These are phyloP conservation scores for Nakaseomyces nivariensis DNA, from an alignment of 1,139 yeast species.

Conservation along the genomic window DNA sequence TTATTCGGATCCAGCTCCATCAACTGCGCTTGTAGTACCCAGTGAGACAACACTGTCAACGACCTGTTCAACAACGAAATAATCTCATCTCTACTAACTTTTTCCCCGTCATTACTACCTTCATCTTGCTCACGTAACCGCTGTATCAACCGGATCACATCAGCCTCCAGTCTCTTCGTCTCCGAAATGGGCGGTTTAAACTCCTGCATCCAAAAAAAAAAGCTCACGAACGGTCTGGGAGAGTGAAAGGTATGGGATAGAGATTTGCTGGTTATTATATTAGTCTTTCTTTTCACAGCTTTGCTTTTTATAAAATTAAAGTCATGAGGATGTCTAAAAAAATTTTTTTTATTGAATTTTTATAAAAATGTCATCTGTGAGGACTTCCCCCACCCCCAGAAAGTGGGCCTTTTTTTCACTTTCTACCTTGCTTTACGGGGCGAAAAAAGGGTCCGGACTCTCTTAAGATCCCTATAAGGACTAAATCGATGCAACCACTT, in stretches of 20 bases:
- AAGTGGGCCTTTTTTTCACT: neutral
- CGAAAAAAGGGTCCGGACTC: neutral
- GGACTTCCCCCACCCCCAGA: too few species aligned
- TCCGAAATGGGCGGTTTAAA: slow-evolving; percentile 5
- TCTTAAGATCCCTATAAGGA: neutral
- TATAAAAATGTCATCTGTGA: too few species aligned
- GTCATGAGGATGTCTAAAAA: too few species aligned
- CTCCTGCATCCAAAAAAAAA: neutral
- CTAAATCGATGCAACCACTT: too few species aligned
- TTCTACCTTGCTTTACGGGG: neutral
- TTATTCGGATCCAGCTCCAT: slow-evolving; percentile 16
- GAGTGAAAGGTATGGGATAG: too few species aligned
- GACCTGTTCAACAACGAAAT: slow-evolving; percentile 20
- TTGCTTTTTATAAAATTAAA: too few species aligned
- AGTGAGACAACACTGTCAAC: slow-evolving; percentile 25
- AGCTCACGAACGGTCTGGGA: too few species aligned
- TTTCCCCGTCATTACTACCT: slow-evolving; percentile 5
- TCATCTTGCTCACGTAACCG: slow-evolving; percentile 10
- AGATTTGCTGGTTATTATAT: too few species aligned
- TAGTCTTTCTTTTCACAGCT: too few species aligned
- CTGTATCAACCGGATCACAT: slow-evolving; percentile 13
- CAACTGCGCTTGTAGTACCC: slow-evolving; percentile 27
- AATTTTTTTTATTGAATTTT: too few species aligned
- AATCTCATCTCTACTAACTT: slow-evolving; percentile 8
- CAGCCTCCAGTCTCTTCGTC: slow-evolving; percentile 19